Evolutionary conservation across 352 stramenopile genomes (phyloP), one percentile per base, ranked within the genome.

Genomic region (Phytophthora macrochlamydospora): DNA sequence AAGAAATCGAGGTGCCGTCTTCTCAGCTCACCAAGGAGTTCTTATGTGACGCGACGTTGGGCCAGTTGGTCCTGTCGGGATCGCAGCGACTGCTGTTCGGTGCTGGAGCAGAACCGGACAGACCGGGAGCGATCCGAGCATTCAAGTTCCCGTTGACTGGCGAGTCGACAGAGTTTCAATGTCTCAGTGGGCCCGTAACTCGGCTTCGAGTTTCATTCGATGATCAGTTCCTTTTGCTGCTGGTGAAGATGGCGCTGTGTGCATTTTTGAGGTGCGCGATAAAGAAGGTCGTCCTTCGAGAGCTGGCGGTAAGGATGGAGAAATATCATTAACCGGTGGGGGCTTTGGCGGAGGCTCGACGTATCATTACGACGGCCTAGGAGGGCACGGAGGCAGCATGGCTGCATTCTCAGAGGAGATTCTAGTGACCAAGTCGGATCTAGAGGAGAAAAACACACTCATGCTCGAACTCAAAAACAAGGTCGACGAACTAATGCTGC

Each of bases 401-500:
- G 54, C 56, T 51, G 57, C 44, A 38, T 92, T 92, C 57, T 91
- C 80, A 2, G 84, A 93, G 51, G 89, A 93, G 60, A 88, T 93
- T 49, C 59, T 94, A 35, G 83, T 94, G 29, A 98, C 93, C 33
- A 97, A 97, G 57, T 91, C 78, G 32, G 93, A 98, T 60, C 69
- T 98, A 51, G 94, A 98, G 65, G 94, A 98, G 68, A 97, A 97
- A 62, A 94, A 95, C 49, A 83, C 75, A 18, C 65, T 94, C 35
- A 98, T 98, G 85, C 50, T 89, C 58, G 93, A 98, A 65, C 76
- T 98, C n/a, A 96, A 96, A 67, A 96, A 85, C 67, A 98, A 98
- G 76, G 91, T 98, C 12, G 94, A 98, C 57, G 92, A 98, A 59
- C 79, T 98, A 9, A 95, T 90, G 69, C 79, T 97, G 13, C 90